Conservation (phyloP, 768 basidiomycete genomes). For the Lactarius hengduanensis region DNA sequence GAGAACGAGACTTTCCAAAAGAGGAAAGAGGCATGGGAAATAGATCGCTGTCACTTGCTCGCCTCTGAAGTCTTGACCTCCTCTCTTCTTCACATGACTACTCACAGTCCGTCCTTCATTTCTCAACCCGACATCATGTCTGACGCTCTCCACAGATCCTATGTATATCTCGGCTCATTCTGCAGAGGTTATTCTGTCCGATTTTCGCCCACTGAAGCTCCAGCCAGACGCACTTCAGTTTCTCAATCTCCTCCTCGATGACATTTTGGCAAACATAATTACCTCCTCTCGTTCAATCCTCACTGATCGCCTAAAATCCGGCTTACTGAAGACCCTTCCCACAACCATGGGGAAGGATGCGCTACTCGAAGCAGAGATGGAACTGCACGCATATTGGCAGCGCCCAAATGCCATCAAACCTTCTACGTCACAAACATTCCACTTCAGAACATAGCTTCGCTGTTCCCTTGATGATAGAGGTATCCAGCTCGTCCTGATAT, state of each 20-base stretch:
- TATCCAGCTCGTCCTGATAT: conserved; percentile 36
- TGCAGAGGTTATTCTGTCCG: conserved; percentile 89
- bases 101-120: background rate
- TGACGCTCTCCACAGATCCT: conserved; percentile 46
- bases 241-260: conserved; percentile 82
- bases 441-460: conserved; percentile 61
- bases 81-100: background rate
- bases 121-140: background rate
- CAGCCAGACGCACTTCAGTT: conserved; percentile 71
- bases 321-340: conserved; percentile 69
- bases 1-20: background rate
- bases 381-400: conserved; percentile 87
- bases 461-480: conserved; percentile 75
- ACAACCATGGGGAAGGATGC: conserved; percentile 89
- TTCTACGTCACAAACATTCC: conserved; percentile 37
- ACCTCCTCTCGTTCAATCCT: conserved; percentile 62
- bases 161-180: conserved; percentile 80
- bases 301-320: conserved; percentile 71
- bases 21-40: background rate
- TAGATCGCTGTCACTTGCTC: background rate
- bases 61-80: background rate
- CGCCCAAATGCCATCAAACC: conserved; percentile 48
- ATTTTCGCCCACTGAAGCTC: conserved; percentile 88
- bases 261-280: conserved; percentile 75
- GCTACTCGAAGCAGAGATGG: conserved; percentile 88